A percentile compares a stretch with the other conserved stretches of the same genome.
Evolutionary conservation across 768 basidiomycete genomes (phyloP).

Genomic region (Cyathus striatus): DNA sequence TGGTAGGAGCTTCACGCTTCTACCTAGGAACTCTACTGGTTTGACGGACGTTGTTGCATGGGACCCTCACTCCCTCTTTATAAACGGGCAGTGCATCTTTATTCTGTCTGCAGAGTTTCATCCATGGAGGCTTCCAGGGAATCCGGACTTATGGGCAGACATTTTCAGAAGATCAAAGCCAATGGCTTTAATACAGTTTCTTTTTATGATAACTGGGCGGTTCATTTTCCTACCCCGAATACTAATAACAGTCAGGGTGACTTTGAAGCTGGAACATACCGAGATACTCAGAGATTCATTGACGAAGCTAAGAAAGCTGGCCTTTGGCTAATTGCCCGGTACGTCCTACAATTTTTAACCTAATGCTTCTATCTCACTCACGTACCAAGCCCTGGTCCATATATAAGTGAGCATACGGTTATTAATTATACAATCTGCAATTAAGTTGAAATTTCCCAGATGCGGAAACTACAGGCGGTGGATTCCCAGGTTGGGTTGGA

Average conservation of each 20-base stretch:
- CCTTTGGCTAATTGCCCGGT: slow-evolving; percentile 54
- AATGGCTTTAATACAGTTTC: slow-evolving; percentile 60
- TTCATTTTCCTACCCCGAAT: slow-evolving; percentile 42
- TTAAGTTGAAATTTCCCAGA: slow-evolving; percentile 17
- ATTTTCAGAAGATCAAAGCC: slow-evolving; percentile 58
- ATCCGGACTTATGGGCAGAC: slow-evolving; percentile 51
- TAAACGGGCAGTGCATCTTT: slow-evolving; percentile 52
- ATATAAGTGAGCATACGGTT: slow-evolving; percentile 38
- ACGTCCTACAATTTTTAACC: background rate
- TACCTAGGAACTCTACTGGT: slow-evolving; percentile 27
- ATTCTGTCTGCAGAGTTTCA: slow-evolving; percentile 61
- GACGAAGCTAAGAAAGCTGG: slow-evolving; percentile 47
- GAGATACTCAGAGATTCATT: slow-evolving; percentile 48
- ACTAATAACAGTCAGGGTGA: slow-evolving; percentile 41
- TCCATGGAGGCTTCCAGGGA: slow-evolving; percentile 50
- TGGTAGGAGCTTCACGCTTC: background rate
- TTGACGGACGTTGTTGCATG: slow-evolving; percentile 47
- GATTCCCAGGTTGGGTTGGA: slow-evolving; percentile 57
- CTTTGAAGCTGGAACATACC: slow-evolving; percentile 42
- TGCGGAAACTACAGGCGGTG: slow-evolving; percentile 49
- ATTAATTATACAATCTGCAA: background rate
- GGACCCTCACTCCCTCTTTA: slow-evolving; percentile 56
- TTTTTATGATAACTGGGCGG: slow-evolving; percentile 57
- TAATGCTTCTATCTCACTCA: no score
- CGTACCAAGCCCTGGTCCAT: slow-evolving; percentile 42